A percentile compares a stretch with the other conserved stretches of the same genome.
These are phyloP conservation scores for Ulota crispa DNA, from an alignment of 225 moss, liverwort and hornwort genomes.

Conservation along the genomic window DNA sequence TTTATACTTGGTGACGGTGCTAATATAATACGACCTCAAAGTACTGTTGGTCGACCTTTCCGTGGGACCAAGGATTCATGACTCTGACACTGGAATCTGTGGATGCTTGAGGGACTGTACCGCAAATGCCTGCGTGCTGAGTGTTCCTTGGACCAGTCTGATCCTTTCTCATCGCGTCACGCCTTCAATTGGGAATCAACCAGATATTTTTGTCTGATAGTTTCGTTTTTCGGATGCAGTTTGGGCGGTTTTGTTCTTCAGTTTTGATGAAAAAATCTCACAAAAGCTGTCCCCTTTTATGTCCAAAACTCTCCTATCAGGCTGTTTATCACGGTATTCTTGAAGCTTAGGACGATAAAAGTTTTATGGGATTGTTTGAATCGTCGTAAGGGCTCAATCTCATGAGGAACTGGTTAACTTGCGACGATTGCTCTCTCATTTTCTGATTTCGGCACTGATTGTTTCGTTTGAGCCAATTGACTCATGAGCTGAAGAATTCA, in stretches of 20 bases:
- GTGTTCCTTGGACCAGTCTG: background rate
- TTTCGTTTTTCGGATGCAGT: background rate
- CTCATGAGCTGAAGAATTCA: slow-evolving; percentile 13
- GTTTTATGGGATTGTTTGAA: background rate
- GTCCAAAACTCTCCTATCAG: background rate
- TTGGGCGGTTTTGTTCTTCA: slow-evolving; percentile 8
- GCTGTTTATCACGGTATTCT: background rate
- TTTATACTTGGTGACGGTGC: background rate
- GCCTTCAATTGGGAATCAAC: background rate
- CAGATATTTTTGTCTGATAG: background rate
- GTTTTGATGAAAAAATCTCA: background rate
- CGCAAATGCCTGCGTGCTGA: background rate
- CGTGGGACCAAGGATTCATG: slow-evolving; percentile 10
- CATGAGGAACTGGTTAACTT: background rate
- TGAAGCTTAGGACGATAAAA: background rate
- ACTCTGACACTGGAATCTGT: slow-evolving; percentile 10
- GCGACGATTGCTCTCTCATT: background rate
- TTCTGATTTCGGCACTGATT: background rate
- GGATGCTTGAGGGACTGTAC: background rate
- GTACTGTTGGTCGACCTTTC: background rate
- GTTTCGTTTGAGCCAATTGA: background rate
- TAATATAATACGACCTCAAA: background rate
- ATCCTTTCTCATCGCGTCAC: background rate
- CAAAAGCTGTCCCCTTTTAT: background rate
- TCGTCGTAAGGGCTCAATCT: background rate